Percentiles rank a stretch among this genome's conserved stretches.
Evolutionary conservation across 2,329 filamentous ascomycete species (phyloP).

Genomic region (Beauveria bassiana): DNA sequence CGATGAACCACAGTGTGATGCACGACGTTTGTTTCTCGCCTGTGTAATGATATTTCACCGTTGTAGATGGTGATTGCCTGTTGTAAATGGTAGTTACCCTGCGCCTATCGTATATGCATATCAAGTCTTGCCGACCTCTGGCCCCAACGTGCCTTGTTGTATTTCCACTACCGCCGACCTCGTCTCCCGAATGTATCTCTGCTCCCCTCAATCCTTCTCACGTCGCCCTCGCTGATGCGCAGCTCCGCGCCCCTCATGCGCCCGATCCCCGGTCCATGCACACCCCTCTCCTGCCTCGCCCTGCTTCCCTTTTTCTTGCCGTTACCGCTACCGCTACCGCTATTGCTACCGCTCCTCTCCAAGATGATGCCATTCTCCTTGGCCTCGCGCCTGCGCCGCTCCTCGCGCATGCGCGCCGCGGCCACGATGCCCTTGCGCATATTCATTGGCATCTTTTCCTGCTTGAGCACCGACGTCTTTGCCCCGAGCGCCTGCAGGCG

Average conservation of each 20-base stretch:
- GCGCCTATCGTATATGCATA: neutral
- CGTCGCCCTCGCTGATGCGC: constrained; percentile 69
- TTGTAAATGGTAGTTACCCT: neutral
- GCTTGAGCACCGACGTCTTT: constrained; percentile 65
- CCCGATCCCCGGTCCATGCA: constrained; percentile 74
- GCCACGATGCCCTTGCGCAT: constrained; percentile 77
- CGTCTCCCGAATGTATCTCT: constrained; percentile 29
- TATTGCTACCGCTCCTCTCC: constrained; percentile 42
- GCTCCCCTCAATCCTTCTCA: constrained; percentile 59
- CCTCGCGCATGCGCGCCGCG: constrained; percentile 58
- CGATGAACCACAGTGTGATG: neutral
- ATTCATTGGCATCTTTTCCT: constrained; percentile 82
- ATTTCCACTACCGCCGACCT: neutral
- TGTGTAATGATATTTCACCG: neutral
- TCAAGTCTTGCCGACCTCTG: neutral
- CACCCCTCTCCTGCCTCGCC: constrained; percentile 45
- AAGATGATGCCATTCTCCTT: constrained; percentile 85
- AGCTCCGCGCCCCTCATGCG: constrained; percentile 73
- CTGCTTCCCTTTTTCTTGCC: constrained; percentile 33
- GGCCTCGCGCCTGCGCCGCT: constrained; percentile 67
- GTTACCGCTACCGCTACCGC: constrained; percentile 25
- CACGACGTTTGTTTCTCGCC: neutral
- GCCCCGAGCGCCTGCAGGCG: constrained; percentile 74
- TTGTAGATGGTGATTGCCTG: no score
- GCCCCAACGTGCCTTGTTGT: neutral